phyloP scores from a whole-genome alignment of 768 basidiomycete genomes.

The Kwoniella pini region DNA sequence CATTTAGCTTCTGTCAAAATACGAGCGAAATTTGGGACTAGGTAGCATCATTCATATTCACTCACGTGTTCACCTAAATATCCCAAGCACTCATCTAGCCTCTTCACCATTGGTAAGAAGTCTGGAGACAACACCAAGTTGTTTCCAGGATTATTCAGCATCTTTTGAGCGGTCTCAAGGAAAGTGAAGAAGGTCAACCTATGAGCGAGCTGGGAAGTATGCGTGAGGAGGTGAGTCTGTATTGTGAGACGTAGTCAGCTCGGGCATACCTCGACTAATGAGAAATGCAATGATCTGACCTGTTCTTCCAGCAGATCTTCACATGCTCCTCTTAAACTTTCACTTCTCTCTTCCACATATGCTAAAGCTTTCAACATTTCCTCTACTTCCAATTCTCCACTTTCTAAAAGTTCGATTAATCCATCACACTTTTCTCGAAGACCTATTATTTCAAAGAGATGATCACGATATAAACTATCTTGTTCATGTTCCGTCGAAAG shows the following conservation, averaged over 20 bases:
- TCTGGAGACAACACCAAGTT: slow-evolving; percentile 85
- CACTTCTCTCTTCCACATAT: slow-evolving; percentile 89
- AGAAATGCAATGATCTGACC: slow-evolving; percentile 58
- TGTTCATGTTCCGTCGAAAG: slow-evolving; percentile 88
- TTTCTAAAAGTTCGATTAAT: slow-evolving; percentile 69
- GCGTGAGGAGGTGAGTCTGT: slow-evolving; percentile 73
- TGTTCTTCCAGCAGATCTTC: slow-evolving; percentile 86
- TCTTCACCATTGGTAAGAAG: slow-evolving; percentile 93
- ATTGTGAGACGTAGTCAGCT: background rate
- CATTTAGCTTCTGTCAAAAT: too few relatives aligned
- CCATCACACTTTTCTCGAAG: slow-evolving; percentile 77
- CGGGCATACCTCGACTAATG: background rate
- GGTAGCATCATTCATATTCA: slow-evolving; percentile 10
- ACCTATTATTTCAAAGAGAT: slow-evolving; percentile 72
- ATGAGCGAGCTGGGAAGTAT: slow-evolving; percentile 78
- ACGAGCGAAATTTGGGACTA: too few relatives aligned
- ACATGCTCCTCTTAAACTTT: slow-evolving; percentile 85
- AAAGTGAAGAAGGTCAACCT: slow-evolving; percentile 92
- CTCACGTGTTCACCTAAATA: slow-evolving; percentile 83
- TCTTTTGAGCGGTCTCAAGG: slow-evolving; percentile 85
- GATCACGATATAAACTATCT: slow-evolving; percentile 85
- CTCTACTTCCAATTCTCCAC: slow-evolving; percentile 71
- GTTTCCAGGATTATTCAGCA: slow-evolving; percentile 92
- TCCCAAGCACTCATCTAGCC: slow-evolving; percentile 90
- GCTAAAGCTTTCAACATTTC: slow-evolving; percentile 82